Conservation (phyloP, 2,329 filamentous ascomycete genomes). For the Neoscytalidium dimidiatum region DNA sequence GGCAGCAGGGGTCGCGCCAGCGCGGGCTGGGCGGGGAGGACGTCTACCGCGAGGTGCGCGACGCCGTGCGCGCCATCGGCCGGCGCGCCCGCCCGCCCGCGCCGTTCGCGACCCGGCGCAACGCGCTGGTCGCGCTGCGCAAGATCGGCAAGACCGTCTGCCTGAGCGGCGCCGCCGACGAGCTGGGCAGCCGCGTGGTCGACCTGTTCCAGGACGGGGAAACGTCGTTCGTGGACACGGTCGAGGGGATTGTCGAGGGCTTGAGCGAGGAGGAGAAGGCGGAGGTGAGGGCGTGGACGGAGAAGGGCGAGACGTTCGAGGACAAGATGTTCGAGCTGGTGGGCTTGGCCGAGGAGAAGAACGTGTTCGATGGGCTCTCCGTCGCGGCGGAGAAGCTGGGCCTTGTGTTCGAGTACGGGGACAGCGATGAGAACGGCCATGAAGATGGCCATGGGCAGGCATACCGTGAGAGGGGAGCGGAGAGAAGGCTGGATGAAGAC, state of each 20-base stretch:
- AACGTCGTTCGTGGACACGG: neutral
- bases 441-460: neutral
- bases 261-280: constrained; percentile 2
- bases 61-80: neutral
- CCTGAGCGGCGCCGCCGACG: neutral
- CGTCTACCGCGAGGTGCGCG: neutral
- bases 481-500: neutral
- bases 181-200: neutral
- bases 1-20: too few relatives aligned
- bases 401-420: neutral
- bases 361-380: neutral
- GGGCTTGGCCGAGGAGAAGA: neutral
- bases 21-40: too few relatives aligned
- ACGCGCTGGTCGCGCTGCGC: neutral
- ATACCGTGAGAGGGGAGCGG: neutral
- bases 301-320: neutral
- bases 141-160: neutral
- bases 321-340: constrained; percentile 1
- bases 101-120: neutral
- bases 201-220: neutral
- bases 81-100: neutral
- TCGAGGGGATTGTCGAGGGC: neutral
- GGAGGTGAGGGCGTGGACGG: neutral
- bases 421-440: neutral
- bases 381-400: neutral